Base-by-base conservation (phyloP, 2,329 filamentous ascomycete genomes). In the Colletotrichum brevisporum region DNA sequence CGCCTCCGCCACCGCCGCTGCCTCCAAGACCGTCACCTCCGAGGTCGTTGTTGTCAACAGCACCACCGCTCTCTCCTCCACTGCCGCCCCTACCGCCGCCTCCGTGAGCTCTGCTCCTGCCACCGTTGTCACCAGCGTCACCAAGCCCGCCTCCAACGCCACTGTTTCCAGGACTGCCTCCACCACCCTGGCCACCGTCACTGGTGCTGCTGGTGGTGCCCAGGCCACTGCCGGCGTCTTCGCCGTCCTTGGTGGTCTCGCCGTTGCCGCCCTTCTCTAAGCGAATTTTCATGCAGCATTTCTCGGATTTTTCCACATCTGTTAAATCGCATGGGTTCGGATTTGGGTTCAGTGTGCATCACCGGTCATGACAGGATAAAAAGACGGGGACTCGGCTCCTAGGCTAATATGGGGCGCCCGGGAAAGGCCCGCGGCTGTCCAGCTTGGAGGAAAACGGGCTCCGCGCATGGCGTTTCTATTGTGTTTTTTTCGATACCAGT, bases 1-100 rank as follows among this genome's bases (percentile, higher is more conserved):
- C 71, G 77, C 77, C 74, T 79, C 77, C 58, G 69, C 76, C 73
- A 77, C 74, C 24, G 47, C 47, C 24, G n/a, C 47, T 9, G 8
- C 12, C 47, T 12, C 47, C 47, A 50, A 50, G 47, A 56, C 60
- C 47, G 50, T 63, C 58, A 71, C 73, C 68, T 75, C 73, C 59
- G 73, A 78, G 69, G 73, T 72, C 63, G 71, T 75, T 41, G 67
- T 67, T 50, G 69, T 72, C 72, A 74, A 75, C 74, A 76, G 73
- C 55, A 66, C 59, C 59, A 54, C 69, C 45, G 63, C 71, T 54
- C 71, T 72, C 67, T 71, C 72, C 48, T 67, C 73, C 41, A 56
- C 71, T 45, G 43, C 67, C 43, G 66, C 69, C 53, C 66, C 73
- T 39, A 64, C 71, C 53, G 12, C 45, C 26, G 45, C 27, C 45